Percentiles rank a stretch among this genome's conserved stretches.
These are phyloP conservation scores for Suillus bovinus DNA, from an alignment of 768 basidiomycete species.

Conservation along the genomic window DNA sequence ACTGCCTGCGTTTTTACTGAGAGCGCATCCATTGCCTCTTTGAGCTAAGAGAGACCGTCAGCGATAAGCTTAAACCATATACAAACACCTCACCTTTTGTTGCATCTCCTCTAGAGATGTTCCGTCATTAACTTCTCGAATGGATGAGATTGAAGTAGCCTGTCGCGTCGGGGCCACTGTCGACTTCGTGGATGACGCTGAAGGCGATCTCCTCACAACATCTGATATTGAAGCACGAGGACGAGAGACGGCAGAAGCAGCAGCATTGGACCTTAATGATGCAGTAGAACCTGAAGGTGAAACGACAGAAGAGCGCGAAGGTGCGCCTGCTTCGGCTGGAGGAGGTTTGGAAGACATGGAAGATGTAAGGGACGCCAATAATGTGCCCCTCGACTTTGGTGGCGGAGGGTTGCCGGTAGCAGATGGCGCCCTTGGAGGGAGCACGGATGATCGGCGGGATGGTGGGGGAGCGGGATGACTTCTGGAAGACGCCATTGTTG, in stretches of 20 bases:
- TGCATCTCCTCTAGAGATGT: constrained; percentile 59
- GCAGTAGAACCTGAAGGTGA: constrained; percentile 56
- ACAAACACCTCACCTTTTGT: constrained; percentile 47
- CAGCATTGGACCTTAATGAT: constrained; percentile 45
- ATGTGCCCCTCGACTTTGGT: constrained; percentile 38
- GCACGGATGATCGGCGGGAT: constrained; percentile 32
- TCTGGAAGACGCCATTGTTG: constrained; percentile 33
- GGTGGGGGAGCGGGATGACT: constrained; percentile 31
- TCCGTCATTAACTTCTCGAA: constrained; percentile 66
- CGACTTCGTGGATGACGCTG: constrained; percentile 36
- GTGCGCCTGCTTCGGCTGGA: constrained; percentile 23
- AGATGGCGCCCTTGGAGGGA: constrained; percentile 37
- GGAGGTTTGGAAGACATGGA: constrained; percentile 22
- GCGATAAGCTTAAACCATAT: constrained; percentile 1
- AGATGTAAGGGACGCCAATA: constrained; percentile 28
- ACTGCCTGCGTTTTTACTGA: constrained; percentile 52
- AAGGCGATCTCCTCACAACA: constrained; percentile 51
- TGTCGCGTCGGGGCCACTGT: constrained; percentile 40
- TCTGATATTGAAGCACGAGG: constrained; percentile 73
- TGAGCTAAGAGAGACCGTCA: constrained; percentile 46
- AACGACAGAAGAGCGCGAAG: constrained; percentile 49
- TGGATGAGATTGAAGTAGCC: constrained; percentile 68
- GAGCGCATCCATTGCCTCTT: constrained; percentile 54
- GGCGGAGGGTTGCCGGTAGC: constrained; percentile 39
- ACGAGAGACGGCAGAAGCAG: constrained; percentile 39